A percentile compares a stretch with the other conserved stretches of the same genome.
phyloP scores from a whole-genome alignment of 2,329 filamentous ascomycete species.

The Gyromitra esculenta region DNA sequence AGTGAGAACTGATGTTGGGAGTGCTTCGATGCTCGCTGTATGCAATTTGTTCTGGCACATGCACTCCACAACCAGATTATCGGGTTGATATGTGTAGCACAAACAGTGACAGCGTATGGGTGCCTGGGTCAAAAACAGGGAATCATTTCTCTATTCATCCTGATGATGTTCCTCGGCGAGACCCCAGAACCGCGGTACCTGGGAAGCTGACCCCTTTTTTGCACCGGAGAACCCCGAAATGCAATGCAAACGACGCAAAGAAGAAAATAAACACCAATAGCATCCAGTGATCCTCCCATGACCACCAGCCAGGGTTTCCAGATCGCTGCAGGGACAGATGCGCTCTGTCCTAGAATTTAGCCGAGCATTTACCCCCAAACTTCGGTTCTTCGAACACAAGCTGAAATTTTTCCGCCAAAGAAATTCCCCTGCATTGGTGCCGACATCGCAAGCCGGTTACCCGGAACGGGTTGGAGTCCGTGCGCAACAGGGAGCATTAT shows the following conservation, averaged over 20 bases:
- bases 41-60: background rate
- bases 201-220: background rate
- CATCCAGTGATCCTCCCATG: background rate
- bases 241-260: background rate
- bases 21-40: background rate
- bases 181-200: no score
- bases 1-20: background rate
- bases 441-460: background rate
- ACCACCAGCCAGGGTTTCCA: background rate
- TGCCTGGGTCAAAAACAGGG: background rate
- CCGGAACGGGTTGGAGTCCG: background rate
- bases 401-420: background rate
- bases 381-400: background rate
- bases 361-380: background rate
- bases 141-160: background rate
- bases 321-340: background rate
- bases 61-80: background rate
- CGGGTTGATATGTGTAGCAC: background rate
- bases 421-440: background rate
- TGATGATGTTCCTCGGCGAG: background rate
- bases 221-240: background rate
- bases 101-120: background rate
- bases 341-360: background rate
- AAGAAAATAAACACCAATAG: background rate
- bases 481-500: background rate